Percentiles rank a stretch among this genome's conserved stretches.
These are phyloP conservation scores for Pyropia yezoensis DNA, from an alignment of 23 red algal species.

Conservation along the genomic window DNA sequence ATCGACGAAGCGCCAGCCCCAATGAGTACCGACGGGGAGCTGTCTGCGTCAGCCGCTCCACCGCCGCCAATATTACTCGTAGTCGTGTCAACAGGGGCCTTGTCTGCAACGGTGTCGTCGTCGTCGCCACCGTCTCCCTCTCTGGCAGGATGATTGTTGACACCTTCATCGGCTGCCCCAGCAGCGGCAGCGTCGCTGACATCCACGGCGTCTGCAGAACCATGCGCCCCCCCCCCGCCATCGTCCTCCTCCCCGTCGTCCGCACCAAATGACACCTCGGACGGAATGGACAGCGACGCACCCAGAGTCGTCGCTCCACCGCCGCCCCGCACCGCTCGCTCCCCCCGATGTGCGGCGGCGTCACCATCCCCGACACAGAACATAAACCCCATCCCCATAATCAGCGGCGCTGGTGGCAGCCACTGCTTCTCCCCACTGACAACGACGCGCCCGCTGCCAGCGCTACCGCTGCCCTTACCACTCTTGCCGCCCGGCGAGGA, in stretches of 20 bases:
- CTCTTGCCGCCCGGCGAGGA: no score
- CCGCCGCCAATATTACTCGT: no score
- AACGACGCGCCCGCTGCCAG: conserved; percentile 54
- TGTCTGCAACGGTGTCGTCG: no score
- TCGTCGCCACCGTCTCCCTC: neutral
- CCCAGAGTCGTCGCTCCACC: neutral
- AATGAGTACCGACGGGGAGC: no score
- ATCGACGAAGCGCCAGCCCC: no score
- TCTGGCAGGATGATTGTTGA: neutral
- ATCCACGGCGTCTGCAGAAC: neutral
- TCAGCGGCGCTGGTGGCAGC: conserved; percentile 65
- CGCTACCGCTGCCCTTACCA: no score
- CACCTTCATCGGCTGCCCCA: neutral
- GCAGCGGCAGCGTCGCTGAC: neutral
- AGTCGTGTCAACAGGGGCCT: no score
- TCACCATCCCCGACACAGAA: conserved; percentile 73
- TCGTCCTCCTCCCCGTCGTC: neutral
- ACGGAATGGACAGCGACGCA: no score
- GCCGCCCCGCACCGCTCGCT: conserved; percentile 46
- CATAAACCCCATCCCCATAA: conserved; percentile 85
- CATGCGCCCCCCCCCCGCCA: neutral
- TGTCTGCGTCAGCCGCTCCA: no score
- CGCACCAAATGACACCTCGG: no score
- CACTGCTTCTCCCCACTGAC: conserved; percentile 84
- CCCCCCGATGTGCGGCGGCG: conserved; percentile 50